Evolutionary conservation across 768 basidiomycete genomes (phyloP), one percentile per base, ranked within the genome.

Genomic region (Scleroderma citrinum): DNA sequence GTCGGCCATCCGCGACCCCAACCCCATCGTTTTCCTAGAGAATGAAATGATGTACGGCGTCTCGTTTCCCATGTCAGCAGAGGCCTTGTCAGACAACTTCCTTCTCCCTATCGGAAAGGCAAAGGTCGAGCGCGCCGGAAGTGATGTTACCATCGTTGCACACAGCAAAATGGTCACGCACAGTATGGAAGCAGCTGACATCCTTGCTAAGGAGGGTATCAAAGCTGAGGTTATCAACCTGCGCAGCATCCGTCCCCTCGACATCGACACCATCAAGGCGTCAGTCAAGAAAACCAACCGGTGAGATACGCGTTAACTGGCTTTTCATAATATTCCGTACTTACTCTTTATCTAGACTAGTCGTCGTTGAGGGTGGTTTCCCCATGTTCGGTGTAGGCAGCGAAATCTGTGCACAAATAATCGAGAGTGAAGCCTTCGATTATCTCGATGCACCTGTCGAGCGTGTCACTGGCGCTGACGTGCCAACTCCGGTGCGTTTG

Each of bases 11-110:
- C 90, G 96, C 34, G 96, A 99, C 69, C 94, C 94, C 47, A 98
- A 95, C 74, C 93, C 93, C 13, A 89, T 97, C 58, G 93, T 97
- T 57, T 93, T 99, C 80, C 87, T 99, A 46, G 96, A 99, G 68
- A 99, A 99, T 72, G 96, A 99, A 70, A 92, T 99, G 82, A 70
- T 99, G 66, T 99, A 99, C 73, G 96, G 96, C 70, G 83, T 93
- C 55, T 81, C 87, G 31, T 99, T 98, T 86, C 93, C 94, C 44
- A 86, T 98, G 85, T 92, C 92, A 23, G 68, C 83, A 55, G 94
- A 94, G 62, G 94, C 92, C 59, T 84, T 96, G 83, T 92, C 91
- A 46, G 90, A 94, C 67, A 82, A 90, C 73, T 99, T 92, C 81
- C 69, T 94, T 38, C 75, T 98, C 47, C 95, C 94, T 31, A 96